Conservation (phyloP, 208 protist genomes). For the Acanthamoeba royreba region DNA sequence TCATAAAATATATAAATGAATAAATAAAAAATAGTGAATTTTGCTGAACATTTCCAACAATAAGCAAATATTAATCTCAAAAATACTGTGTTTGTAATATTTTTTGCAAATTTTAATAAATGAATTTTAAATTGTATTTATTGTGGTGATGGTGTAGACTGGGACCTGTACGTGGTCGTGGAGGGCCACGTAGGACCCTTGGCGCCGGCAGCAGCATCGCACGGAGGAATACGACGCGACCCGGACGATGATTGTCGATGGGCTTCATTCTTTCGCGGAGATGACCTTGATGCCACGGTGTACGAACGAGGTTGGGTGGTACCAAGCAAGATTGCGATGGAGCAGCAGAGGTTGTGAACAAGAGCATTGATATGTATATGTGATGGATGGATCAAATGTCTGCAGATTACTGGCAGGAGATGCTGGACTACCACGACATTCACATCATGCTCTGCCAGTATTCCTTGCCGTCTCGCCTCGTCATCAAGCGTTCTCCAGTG, state of each 20-base stretch:
- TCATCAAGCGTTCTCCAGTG: background rate
- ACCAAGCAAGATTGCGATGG: too few relatives aligned
- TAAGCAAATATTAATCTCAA: background rate
- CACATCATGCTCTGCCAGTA: background rate
- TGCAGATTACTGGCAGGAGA: background rate
- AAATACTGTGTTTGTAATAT: background rate
- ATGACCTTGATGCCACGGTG: background rate
- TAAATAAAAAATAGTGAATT: background rate
- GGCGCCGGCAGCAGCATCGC: background rate
- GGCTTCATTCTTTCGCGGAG: background rate
- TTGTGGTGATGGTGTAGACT: background rate
- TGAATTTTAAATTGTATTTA: too few relatives aligned
- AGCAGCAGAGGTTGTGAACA: too few relatives aligned
- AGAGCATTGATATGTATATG: background rate
- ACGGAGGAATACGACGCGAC: background rate
- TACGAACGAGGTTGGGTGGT: background rate
- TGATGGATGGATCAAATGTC: background rate
- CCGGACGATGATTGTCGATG: background rate
- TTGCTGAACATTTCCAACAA: background rate
- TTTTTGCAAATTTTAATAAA: too few relatives aligned
- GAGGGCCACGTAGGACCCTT: background rate
- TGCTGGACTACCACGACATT: background rate
- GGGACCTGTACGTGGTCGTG: background rate
- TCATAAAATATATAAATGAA: background rate
- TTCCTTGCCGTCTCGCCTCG: background rate